Base-by-base conservation (phyloP, 1,284 basidiomycete species). In the Ceratobasidium sp. region DNA sequence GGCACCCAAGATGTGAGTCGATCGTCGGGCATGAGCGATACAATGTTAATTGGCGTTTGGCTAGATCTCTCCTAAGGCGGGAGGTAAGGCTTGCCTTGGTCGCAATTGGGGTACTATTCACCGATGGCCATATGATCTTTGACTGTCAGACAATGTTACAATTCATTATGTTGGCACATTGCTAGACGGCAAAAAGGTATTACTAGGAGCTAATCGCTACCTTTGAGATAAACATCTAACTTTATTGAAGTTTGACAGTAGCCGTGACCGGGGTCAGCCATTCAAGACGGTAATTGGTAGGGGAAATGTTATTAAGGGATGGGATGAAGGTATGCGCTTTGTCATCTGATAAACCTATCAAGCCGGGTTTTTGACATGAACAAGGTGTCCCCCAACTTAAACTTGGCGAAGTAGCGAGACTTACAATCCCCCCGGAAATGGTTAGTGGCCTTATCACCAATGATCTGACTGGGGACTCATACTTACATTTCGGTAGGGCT, bases 231-330 rank as follows among this genome's bases (percentile, higher is more conserved):
- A 39, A 14, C 23, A 54, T 42, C 13, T 25, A 42, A 29, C 66
- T 16, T 8, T 25, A 39, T 27, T 21, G 8, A 36, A 73, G 72
- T 73, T 73, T 54, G 72, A 73, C 53, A 71, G 70, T 30, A 80
- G 79, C 67, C 75, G 78, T 69, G 78, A 80, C 75, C 77, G 80
- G 69, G 76, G 76, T 74, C 69, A 73, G 54, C 86, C 91, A 1
- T 95, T 95, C 78, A 77, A 81, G 75, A 92, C 90, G 23, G 76
- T 83, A 75, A 94, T 95, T 73, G 91, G 90, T 67, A 81, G 87
- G 52, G 89, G 88, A 41, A 87, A 87, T 77, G 91, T 94, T 67
- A 94, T 94, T 80, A 88, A 83, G 77, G 93, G 92, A 47, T 95
- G 93, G 93, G 92, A 95, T 76, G 91, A 94, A 79, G 91, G 92